Percentiles rank a stretch among this genome's conserved stretches.
These are phyloP conservation scores for Leptodermis oblonga DNA, from an alignment of 257 asterid genomes.

Conservation along the genomic window DNA sequence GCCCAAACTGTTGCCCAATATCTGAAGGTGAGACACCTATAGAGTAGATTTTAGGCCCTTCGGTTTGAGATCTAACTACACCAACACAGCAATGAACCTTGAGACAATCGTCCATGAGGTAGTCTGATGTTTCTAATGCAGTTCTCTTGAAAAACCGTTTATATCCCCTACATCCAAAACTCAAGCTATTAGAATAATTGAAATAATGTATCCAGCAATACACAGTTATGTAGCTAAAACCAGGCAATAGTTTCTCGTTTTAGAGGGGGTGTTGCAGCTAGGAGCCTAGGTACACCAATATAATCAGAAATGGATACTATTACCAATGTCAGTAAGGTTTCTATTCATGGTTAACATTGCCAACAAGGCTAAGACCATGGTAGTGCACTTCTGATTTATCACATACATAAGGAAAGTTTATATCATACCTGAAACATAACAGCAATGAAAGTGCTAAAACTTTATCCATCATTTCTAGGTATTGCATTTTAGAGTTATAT, in stretches of 20 bases:
- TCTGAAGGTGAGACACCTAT: conserved; percentile 76
- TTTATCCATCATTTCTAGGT: background rate
- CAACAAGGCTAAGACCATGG: no score
- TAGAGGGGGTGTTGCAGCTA: background rate
- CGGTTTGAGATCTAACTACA: conserved; percentile 80
- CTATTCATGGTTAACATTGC: no score
- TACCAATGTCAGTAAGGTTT: background rate
- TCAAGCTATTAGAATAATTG: background rate
- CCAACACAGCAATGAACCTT: conserved; percentile 89
- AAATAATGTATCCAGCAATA: background rate
- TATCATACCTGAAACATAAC: no score
- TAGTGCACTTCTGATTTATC: no score
- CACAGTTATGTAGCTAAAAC: no score
- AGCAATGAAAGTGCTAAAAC: background rate
- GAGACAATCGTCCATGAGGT: conserved; percentile 84
- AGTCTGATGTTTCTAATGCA: conserved; percentile 74
- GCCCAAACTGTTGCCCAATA: conserved; percentile 84
- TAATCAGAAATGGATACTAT: background rate
- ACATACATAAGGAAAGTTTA: no score
- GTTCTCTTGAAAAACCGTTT: conserved; percentile 74
- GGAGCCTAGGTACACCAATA: background rate
- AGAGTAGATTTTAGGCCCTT: conserved; percentile 74
- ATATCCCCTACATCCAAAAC: conserved; percentile 73
- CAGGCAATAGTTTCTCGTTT: no score
- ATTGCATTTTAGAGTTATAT: background rate